Conservation (phyloP, 208 protist species). For the Leishmania arabica region DNA sequence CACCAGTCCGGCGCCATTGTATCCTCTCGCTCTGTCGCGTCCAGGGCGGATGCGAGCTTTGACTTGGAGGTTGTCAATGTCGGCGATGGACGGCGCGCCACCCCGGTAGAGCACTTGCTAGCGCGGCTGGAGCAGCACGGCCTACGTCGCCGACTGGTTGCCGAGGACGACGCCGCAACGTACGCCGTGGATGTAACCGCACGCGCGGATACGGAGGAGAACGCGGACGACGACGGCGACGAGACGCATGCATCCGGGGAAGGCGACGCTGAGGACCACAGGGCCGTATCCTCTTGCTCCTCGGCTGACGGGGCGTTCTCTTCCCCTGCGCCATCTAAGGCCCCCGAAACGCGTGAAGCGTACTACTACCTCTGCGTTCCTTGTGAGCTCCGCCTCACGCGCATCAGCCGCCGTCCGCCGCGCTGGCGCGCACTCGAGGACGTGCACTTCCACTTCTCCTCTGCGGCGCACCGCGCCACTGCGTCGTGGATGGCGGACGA, state of each 20-base stretch:
- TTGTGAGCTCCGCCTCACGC: constrained; percentile 74
- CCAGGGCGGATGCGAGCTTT: constrained; percentile 22
- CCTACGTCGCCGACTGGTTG: constrained; percentile 55
- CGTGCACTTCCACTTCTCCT: constrained; percentile 84
- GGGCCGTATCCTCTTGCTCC: background rate
- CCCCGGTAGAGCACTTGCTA: constrained; percentile 63
- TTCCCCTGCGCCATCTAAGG: background rate
- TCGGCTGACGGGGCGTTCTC: background rate
- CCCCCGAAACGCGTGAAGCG: constrained; percentile 40
- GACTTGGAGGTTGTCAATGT: constrained; percentile 64
- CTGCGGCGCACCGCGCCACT: constrained; percentile 64
- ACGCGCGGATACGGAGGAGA: background rate
- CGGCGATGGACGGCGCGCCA: constrained; percentile 55
- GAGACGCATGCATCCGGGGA: background rate
- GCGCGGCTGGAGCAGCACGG: constrained; percentile 87
- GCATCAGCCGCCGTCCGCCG: constrained; percentile 33
- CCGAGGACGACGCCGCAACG: constrained; percentile 37
- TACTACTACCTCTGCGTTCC: constrained; percentile 90
- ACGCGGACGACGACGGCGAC: background rate
- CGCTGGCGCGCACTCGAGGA: constrained; percentile 72
- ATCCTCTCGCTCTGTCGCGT: constrained; percentile 59
- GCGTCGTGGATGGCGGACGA: constrained; percentile 77
- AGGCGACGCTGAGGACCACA: background rate
- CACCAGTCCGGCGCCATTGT: constrained; percentile 52
- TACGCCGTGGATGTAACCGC: constrained; percentile 23